These are phyloP conservation scores for Diaporthe destruens DNA, from an alignment of 2,329 filamentous ascomycete genomes.

Conservation along the genomic window DNA sequence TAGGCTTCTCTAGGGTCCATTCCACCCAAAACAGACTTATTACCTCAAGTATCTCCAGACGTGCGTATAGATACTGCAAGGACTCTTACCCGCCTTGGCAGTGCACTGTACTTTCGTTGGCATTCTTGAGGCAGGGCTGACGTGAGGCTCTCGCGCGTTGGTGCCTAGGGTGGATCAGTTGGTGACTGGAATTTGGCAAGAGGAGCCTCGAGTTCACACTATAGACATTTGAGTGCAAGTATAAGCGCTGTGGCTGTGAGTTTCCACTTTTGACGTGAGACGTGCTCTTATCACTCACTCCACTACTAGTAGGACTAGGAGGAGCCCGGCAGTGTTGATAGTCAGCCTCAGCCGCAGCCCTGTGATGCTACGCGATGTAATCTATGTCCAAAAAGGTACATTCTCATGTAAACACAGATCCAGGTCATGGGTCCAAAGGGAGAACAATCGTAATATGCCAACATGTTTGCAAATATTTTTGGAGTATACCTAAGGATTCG, in stretches of 20 bases:
- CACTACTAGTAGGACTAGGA: too few relatives aligned
- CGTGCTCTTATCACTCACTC: too few relatives aligned
- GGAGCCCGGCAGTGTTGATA: not conserved
- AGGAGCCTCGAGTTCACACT: not conserved
- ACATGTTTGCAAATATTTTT: not conserved
- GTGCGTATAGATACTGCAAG: not conserved
- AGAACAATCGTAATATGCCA: not conserved
- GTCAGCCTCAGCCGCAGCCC: not conserved
- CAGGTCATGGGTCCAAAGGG: not conserved
- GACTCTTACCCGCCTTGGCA: not conserved
- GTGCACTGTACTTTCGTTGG: constrained; percentile 6
- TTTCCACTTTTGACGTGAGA: not conserved
- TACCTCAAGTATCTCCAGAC: not conserved
- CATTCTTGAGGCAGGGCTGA: not conserved
- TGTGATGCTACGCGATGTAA: not conserved
- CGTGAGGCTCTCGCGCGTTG: not conserved
- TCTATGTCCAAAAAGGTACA: not conserved
- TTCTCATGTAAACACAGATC: not conserved
- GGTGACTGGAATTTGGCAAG: not conserved
- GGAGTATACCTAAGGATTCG: constrained; percentile 14
- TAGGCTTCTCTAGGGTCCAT: not conserved
- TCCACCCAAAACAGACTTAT: not conserved
- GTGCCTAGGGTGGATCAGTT: too few relatives aligned
- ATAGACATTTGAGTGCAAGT: not conserved
- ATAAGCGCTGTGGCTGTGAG: constrained; percentile 3